Evolutionary conservation across 23 red algal genomes (phyloP), one percentile per base, ranked within the genome.

Genomic region (Pyropia haitanensis): DNA sequence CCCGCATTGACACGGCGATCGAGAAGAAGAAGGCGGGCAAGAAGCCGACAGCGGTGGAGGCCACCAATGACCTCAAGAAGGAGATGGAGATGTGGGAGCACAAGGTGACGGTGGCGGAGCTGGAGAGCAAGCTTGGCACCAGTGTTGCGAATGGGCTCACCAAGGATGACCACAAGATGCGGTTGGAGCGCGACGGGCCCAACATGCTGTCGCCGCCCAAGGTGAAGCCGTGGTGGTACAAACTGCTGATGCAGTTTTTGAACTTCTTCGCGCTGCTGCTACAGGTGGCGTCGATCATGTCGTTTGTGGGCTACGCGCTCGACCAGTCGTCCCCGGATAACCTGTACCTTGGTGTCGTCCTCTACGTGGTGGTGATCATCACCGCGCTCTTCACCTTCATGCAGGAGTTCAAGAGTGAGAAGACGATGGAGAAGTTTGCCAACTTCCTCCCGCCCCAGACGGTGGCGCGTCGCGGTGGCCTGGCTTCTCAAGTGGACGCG

Each of bases 21-120:
- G 55, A 58, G 25, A 27, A 23, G 21, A 58, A 58, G 55, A 46
- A 46, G 39, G 39, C 39, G 39, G 55, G 25, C 55, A 58, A 58
- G 17, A 58, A 58, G 55, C 55, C 55, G 7, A 27, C 21, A 1
- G 21, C 55, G 13, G 63, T 16, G 18, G 63, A 66, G 7, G 23
- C 31, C 15, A 66, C 22, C 8, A 22, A 6, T 22, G 63, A 71
- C 17, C 49, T 71, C 24, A 71, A 71, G 67, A 71, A 71, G 49
- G 67, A 71, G 67, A 51, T 71, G 50, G 67, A 71, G 26, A 71
- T 71, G 67, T 71, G 67, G 67, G 33, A 71, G 67, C 67, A 71
- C 49, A 71, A 71, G 54, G 67, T 71, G 33, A 15, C 67, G 6
- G 50, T 55, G 51, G 18, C 5, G 14, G 67, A 71, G 29, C 54